Percentiles rank a stretch among this genome's conserved stretches.
These are phyloP conservation scores for Penicillium sp. DNA, from an alignment of 2,329 filamentous ascomycete genomes.

Conservation along the genomic window DNA sequence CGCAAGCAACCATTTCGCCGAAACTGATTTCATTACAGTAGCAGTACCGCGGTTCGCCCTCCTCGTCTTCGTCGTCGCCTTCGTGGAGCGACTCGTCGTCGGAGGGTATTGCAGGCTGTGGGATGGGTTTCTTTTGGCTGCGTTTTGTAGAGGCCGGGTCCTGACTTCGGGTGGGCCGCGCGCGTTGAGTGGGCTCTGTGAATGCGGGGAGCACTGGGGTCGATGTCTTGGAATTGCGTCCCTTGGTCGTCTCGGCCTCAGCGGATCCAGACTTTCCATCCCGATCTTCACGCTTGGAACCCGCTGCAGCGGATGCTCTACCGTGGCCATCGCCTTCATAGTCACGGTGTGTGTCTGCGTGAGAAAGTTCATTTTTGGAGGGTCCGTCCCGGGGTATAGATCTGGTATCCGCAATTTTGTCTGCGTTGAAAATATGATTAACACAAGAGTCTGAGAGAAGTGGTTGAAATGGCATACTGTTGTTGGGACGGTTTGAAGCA, in stretches of 20 bases:
- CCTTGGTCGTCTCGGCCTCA: conserved; percentile 39
- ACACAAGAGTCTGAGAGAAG: conserved; percentile 26
- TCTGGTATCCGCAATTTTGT: conserved; percentile 52
- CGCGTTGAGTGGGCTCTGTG: conserved; percentile 34
- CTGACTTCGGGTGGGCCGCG: conserved; percentile 37
- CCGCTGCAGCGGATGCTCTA: conserved; percentile 19
- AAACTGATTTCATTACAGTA: conserved; percentile 79
- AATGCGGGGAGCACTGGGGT: conserved; percentile 42
- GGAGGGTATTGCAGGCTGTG: conserved; percentile 31
- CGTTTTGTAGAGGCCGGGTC: conserved; percentile 37
- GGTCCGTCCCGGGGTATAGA: conserved; percentile 51
- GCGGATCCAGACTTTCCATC: conserved; percentile 33
- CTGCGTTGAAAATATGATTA: conserved; percentile 28
- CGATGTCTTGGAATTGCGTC: conserved; percentile 42
- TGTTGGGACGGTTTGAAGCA: conserved; percentile 61
- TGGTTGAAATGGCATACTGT: conserved; percentile 39
- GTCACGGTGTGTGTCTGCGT: conserved; percentile 34
- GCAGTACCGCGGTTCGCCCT: conserved; percentile 72
- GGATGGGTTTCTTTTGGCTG: conserved; percentile 35
- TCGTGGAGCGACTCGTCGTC: conserved; percentile 47
- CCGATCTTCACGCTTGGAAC: conserved; percentile 38
- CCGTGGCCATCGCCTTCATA: conserved; percentile 24
- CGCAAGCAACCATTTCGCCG: conserved; percentile 81
- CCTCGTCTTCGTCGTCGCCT: conserved; percentile 62
- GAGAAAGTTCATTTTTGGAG: conserved; percentile 37